These are phyloP conservation scores for Yarrowia sp. DNA, from an alignment of 805 yeast genomes.

Conservation along the genomic window DNA sequence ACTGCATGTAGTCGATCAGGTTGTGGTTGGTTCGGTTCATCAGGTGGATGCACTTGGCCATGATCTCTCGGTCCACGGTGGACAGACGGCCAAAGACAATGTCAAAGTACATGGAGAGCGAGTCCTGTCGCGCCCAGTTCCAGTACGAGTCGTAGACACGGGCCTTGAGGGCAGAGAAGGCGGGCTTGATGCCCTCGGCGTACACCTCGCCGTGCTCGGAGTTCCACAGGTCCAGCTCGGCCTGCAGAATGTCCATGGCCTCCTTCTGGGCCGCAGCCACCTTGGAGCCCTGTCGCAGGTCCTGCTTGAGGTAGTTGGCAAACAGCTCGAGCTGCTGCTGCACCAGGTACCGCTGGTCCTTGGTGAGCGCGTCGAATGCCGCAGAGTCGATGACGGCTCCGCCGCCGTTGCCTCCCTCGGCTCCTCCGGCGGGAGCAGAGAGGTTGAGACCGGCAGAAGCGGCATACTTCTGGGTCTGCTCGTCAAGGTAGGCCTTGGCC, in stretches of 20 bases:
- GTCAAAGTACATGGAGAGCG: constrained; percentile 88
- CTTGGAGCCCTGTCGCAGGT: constrained; percentile 87
- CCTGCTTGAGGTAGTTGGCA: constrained; percentile 92
- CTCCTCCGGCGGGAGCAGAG: constrained; percentile 56
- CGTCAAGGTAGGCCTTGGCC: constrained; percentile 86
- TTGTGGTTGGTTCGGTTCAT: constrained; percentile 97
- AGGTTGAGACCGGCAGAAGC: constrained; percentile 75
- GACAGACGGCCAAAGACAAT: constrained; percentile 91
- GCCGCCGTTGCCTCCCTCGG: constrained; percentile 52
- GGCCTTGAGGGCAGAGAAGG: constrained; percentile 88
- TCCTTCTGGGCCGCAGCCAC: constrained; percentile 78
- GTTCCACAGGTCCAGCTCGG: constrained; percentile 88
- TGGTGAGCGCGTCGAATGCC: constrained; percentile 79
- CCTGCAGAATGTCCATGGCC: constrained; percentile 77
- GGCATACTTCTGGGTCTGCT: constrained; percentile 81
- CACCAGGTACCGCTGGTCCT: constrained; percentile 67
- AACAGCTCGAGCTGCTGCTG: constrained; percentile 84
- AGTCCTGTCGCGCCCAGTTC: constrained; percentile 99
- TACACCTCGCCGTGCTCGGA: constrained; percentile 91
- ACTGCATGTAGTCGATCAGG: constrained; percentile 94
- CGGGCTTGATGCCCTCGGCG: constrained; percentile 86
- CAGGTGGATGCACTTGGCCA: constrained; percentile 91
- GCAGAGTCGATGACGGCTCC: constrained; percentile 93
- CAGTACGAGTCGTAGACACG: constrained; percentile 96
- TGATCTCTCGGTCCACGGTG: constrained; percentile 92